A percentile compares a stretch with the other conserved stretches of the same genome.
phyloP scores from a whole-genome alignment of 805 yeast species.

The Candida namnaoensis region DNA sequence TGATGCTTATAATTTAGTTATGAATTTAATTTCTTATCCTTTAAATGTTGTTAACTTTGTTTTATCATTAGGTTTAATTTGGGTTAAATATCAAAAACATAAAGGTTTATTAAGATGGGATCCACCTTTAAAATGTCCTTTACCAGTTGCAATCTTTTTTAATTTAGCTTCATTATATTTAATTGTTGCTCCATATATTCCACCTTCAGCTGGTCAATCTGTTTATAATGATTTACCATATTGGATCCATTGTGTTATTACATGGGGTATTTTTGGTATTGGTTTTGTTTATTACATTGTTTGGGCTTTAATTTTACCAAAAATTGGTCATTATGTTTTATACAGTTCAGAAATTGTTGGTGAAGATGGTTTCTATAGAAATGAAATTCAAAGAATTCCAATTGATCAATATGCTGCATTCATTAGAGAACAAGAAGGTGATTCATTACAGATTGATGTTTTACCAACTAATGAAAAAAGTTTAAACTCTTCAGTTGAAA shows the following conservation, averaged over 20 bases:
- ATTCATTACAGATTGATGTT: too few relatives aligned
- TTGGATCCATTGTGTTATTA: constrained; percentile 75
- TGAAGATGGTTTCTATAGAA: constrained; percentile 68
- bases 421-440: constrained; percentile 3
- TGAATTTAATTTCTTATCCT: constrained; percentile 77
- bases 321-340: constrained; percentile 40
- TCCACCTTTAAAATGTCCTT: constrained; percentile 62
- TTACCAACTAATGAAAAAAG: too few relatives aligned
- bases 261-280: constrained; percentile 63
- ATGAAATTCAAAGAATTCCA: constrained; percentile 36
- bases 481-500: too few relatives aligned
- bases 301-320: constrained; percentile 55
- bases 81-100: constrained; percentile 41
- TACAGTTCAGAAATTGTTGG: constrained; percentile 47
- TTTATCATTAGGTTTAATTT: constrained; percentile 55
- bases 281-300: constrained; percentile 62
- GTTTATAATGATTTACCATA: constrained; percentile 70
- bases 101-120: constrained; percentile 52
- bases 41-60: constrained; percentile 64
- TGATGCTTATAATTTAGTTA: constrained; percentile 75
- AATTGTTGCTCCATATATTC: constrained; percentile 70
- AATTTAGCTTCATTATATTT: constrained; percentile 57
- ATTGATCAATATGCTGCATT: constrained; percentile 14
- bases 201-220: constrained; percentile 57
- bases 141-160: constrained; percentile 58